A percentile compares a stretch with the other conserved stretches of the same genome.
These are phyloP conservation scores for Pseudozyma pruni DNA, from an alignment of 1,284 basidiomycete species.

Conservation along the genomic window DNA sequence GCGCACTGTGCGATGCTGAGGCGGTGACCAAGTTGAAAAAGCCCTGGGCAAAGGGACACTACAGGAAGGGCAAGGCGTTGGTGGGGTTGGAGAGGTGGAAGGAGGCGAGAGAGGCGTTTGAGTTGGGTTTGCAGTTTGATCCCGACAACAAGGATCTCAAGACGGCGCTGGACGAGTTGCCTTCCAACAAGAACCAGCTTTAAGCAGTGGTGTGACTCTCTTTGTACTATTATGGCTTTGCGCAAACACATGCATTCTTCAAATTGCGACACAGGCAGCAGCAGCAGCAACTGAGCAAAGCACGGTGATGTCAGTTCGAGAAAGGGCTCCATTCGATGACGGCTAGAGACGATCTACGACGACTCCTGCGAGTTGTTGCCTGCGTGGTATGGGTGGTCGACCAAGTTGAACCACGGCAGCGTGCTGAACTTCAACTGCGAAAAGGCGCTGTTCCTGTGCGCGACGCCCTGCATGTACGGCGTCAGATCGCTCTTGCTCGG, in stretches of 20 bases:
- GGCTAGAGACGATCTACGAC: constrained; percentile 21
- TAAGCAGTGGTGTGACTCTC: neutral
- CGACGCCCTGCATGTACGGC: constrained; percentile 86
- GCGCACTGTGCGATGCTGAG: constrained; percentile 89
- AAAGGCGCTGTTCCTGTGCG: constrained; percentile 90
- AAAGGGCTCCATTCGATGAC: no score
- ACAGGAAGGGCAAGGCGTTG: constrained; percentile 88
- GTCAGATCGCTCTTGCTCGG: constrained; percentile 77
- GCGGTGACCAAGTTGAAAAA: constrained; percentile 84
- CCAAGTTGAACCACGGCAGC: constrained; percentile 68
- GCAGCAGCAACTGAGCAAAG: no score
- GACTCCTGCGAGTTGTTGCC: constrained; percentile 33
- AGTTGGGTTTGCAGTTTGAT: constrained; percentile 87
- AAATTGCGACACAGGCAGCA: neutral
- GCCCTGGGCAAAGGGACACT: constrained; percentile 94
- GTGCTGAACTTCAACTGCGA: constrained; percentile 73
- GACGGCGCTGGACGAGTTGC: constrained; percentile 26
- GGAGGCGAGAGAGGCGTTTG: constrained; percentile 84
- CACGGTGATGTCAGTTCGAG: no score
- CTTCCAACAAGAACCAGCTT: constrained; percentile 36
- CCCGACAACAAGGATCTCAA: constrained; percentile 74
- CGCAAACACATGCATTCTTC: constrained; percentile 3
- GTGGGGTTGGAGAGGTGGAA: constrained; percentile 77
- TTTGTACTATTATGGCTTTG: neutral
- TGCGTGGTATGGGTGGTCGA: constrained; percentile 65